phyloP scores from a whole-genome alignment of 805 yeast species.

The Saturnispora ahearnii region DNA sequence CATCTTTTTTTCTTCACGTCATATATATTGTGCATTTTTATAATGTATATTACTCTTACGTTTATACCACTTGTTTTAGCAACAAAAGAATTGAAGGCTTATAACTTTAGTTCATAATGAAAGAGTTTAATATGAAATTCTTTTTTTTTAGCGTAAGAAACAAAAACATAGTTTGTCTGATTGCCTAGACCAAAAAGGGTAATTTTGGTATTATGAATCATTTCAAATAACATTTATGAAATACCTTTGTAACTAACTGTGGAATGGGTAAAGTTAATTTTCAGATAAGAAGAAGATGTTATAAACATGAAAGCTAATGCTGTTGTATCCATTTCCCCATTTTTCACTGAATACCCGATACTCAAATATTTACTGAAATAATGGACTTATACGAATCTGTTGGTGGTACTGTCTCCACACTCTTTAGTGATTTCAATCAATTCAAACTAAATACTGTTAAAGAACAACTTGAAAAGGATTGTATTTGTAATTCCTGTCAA shows the following conservation, averaged over 20 bases:
- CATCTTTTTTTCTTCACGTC: not conserved
- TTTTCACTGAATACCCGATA: not conserved
- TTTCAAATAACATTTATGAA: not conserved
- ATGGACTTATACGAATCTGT: conserved; percentile 5
- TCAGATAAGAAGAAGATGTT: too few species aligned
- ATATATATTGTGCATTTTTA: not conserved
- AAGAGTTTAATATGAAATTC: too few species aligned
- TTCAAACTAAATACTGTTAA: not conserved
- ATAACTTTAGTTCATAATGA: too few species aligned
- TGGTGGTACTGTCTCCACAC: conserved; percentile 4
- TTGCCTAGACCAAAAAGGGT: conserved; percentile 6
- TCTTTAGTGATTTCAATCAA: not conserved
- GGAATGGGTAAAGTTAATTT: too few species aligned
- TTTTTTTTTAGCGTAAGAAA: too few species aligned
- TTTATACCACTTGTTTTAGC: not conserved
- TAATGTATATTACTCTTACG: not conserved
- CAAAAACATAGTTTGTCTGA: not conserved
- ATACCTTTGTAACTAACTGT: not conserved
- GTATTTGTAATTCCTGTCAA: conserved; percentile 9
- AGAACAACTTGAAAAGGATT: not conserved
- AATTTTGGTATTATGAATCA: conserved; percentile 1
- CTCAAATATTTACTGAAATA: not conserved
- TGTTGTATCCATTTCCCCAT: not conserved
- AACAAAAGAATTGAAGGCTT: too few species aligned
- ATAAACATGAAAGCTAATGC: not conserved